Evolutionary conservation across 108 stramenopile genomes (phyloP), one percentile per base, ranked within the genome.

Genomic region (Nitzschia sp.): DNA sequence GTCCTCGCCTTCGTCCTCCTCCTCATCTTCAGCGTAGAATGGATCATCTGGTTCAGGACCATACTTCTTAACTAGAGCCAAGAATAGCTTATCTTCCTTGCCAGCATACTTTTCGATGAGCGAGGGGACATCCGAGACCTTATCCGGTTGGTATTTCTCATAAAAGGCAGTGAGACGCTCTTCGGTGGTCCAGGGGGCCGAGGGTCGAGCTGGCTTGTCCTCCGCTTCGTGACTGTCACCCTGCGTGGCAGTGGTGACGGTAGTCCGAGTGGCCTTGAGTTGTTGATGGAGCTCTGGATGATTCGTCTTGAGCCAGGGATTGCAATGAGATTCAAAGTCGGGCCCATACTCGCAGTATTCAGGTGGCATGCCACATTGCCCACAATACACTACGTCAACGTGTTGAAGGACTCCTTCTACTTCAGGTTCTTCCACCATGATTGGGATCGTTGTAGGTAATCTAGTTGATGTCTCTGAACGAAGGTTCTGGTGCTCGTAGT

Each of bases 341-440:
- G 96, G 92, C 19, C 95, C 91, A 77, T 90, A 97, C 64, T 95
- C 91, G 76, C 96, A 97, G 63, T 95, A 98, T 73, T 98, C 96
- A 8, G 95, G 94, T 37, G 98, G 98, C 83, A 97, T 90, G 19
- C 95, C 93, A 77, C 95, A 96, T 38, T 86, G 78, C 15, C 78
- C 81, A 72, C 97, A 98, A 70, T 98, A 98, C n/a, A 90, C 37
- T 48, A 91, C 79, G 10, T 65, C 9, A 6, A 76, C 39, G 62
- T 61, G 55, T 42, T 70, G 41, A 7, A 76, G 55, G 37, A 65
- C 22, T 6, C 19, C 29, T n/a, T 59, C 57, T 34, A 34, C 29
- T 34, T 34, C 43, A 39, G 53, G 25, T 19, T 50, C 29, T 26
- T 42, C 56, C 8, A 46, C 6, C 57, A 58, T 56, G 61, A 62